Percentiles rank a stretch among this genome's conserved stretches.
These are phyloP conservation scores for Nymphaea thermarum DNA, from an alignment of 164 flowering plant genomes.

Conservation along the genomic window DNA sequence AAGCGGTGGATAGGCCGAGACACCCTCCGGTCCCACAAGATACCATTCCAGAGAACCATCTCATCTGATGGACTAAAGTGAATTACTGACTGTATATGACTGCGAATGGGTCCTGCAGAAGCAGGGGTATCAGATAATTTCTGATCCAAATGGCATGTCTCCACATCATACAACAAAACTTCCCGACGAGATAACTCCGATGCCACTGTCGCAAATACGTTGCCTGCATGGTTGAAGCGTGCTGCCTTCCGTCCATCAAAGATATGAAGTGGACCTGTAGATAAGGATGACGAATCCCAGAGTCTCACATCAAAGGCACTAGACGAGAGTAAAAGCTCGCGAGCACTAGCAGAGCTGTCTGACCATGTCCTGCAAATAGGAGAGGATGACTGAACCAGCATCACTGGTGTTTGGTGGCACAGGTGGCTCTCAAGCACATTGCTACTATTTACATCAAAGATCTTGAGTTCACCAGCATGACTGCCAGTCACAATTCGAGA, in stretches of 20 bases:
- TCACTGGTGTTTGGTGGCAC: constrained; percentile 66
- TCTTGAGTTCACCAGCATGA: constrained; percentile 76
- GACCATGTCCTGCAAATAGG: constrained; percentile 5
- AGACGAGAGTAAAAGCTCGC: constrained; percentile 72
- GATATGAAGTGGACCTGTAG: constrained; percentile 58
- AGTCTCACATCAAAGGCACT: constrained; percentile 62
- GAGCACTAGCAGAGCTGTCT: constrained; percentile 15
- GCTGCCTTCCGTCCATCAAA: constrained; percentile 87
- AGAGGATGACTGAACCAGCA: constrained; percentile 50
- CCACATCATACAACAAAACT: constrained; percentile 73
- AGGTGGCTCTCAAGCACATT: constrained; percentile 56
- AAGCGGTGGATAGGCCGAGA: constrained; percentile 63
- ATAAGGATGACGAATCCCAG: constrained; percentile 75
- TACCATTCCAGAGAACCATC: constrained; percentile 94
- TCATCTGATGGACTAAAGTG: constrained; percentile 82
- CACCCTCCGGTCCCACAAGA: constrained; percentile 81
- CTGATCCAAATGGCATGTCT: constrained; percentile 46
- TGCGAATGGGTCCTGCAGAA: constrained; percentile 35
- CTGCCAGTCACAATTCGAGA: constrained; percentile 68
- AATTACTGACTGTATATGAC: constrained; percentile 51
- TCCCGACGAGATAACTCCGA: constrained; percentile 49
- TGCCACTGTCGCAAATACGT: constrained; percentile 62
- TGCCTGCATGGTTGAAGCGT: constrained; percentile 63
- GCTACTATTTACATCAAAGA: constrained; percentile 63
- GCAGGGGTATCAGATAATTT: constrained; percentile 45